Evolutionary conservation across 768 basidiomycete species (phyloP).

Genomic region (Lactifluus pinguis): DNA sequence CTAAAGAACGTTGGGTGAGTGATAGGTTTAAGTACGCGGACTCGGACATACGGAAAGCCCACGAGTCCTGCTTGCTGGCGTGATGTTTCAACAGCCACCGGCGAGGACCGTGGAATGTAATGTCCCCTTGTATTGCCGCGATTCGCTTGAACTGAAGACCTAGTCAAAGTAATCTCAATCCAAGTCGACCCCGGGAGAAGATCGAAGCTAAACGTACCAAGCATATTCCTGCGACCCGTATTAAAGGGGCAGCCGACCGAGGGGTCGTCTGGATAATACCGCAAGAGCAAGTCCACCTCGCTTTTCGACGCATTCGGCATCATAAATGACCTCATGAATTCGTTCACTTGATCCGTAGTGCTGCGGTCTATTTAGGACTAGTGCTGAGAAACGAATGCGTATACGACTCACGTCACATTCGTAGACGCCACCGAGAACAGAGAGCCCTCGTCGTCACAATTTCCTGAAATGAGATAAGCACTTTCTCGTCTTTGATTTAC

Average conservation of each 20-base stretch:
- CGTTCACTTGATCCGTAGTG: not conserved
- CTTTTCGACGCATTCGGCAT: not conserved
- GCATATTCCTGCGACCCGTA: slow-evolving; percentile 9
- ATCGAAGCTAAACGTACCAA: not conserved
- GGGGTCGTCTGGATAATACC: slow-evolving; percentile 20
- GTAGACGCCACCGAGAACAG: slow-evolving; percentile 24
- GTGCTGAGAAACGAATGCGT: not conserved
- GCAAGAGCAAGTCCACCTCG: slow-evolving; percentile 2
- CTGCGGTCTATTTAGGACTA: not conserved
- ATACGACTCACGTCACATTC: slow-evolving; percentile 26
- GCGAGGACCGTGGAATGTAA: slow-evolving; percentile 12
- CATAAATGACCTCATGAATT: slow-evolving; percentile 7
- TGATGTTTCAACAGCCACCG: slow-evolving; percentile 5
- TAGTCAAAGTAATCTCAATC: not conserved
- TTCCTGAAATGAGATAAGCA: slow-evolving; percentile 26
- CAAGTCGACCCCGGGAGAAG: no score
- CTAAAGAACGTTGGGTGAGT: not conserved
- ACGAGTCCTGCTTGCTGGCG: slow-evolving; percentile 1
- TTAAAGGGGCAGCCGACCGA: slow-evolving; percentile 21
- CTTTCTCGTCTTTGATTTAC: no score
- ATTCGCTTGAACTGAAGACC: slow-evolving; percentile 19
- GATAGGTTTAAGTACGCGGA: not conserved
- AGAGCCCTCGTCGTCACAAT: slow-evolving; percentile 55
- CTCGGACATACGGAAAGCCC: slow-evolving; percentile 6
- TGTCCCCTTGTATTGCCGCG: slow-evolving; percentile 15